phyloP scores from a whole-genome alignment of 2,329 filamentous ascomycete genomes.

The Colletotrichum australisinense region DNA sequence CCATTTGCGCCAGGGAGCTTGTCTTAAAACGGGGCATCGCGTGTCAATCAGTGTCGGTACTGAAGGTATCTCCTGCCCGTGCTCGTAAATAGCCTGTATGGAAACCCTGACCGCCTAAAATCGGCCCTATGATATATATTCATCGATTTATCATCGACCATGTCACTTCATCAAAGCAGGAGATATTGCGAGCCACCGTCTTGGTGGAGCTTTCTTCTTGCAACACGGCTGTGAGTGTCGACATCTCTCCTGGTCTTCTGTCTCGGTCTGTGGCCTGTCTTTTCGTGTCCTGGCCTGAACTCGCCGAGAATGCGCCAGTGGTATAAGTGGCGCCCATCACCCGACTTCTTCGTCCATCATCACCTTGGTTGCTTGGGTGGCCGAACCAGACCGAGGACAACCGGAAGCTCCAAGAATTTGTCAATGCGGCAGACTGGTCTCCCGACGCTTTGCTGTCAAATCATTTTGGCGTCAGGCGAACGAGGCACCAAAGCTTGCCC shows the following conservation, averaged over 20 bases:
- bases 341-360: not conserved
- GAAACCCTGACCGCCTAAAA: not conserved
- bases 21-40: constrained; percentile 25
- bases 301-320: constrained; percentile 15
- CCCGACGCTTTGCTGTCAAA: not conserved
- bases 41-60: constrained; percentile 19
- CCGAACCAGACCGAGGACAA: constrained; percentile 6
- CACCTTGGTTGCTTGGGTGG: not conserved
- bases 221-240: not conserved
- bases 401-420: not conserved
- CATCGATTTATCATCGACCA: not conserved
- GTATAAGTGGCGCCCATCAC: not conserved
- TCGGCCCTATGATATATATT: not conserved
- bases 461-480: not conserved
- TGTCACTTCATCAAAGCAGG: constrained; percentile 2
- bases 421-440: not conserved
- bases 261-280: not conserved
- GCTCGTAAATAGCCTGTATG: not conserved
- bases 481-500: constrained; percentile 22
- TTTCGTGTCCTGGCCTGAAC: not conserved
- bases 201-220: not conserved
- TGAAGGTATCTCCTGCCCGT: not conserved
- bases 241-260: not conserved
- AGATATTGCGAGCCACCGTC: not conserved
- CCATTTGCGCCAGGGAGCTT: constrained; percentile 13